A percentile compares a stretch with the other conserved stretches of the same genome.
Evolutionary conservation across 1,284 basidiomycete species (phyloP).

Genomic region (Kalmanozyma brasiliensis): DNA sequence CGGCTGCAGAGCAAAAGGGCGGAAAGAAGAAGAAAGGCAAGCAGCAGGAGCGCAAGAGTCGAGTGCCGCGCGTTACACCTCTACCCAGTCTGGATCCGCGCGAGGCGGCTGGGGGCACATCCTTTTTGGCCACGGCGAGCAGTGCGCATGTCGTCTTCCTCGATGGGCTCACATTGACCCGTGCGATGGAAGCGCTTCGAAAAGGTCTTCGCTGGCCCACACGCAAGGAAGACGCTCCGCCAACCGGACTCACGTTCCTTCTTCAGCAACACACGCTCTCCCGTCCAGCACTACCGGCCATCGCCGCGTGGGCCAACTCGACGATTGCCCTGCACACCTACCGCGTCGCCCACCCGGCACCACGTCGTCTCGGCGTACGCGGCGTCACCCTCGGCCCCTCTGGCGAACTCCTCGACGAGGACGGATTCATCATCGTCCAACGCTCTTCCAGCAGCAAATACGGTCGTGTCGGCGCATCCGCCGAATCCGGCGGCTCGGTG

Average conservation of each 20-base stretch:
- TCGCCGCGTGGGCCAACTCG: slow-evolving; percentile 53
- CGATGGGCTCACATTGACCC: slow-evolving; percentile 44
- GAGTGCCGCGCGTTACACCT: slow-evolving; percentile 33
- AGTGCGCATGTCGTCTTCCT: slow-evolving; percentile 63
- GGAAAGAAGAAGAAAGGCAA: slow-evolving; percentile 18
- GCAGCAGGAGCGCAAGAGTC: slow-evolving; percentile 10
- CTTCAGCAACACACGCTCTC: slow-evolving; percentile 36
- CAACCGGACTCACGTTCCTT: slow-evolving; percentile 49
- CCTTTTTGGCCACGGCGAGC: slow-evolving; percentile 44
- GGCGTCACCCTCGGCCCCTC: slow-evolving; percentile 59
- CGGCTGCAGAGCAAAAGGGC: background rate
- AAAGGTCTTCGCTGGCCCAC: slow-evolving; percentile 16
- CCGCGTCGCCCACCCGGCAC: slow-evolving; percentile 54
- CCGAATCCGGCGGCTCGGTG: slow-evolving; percentile 29
- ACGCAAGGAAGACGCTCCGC: slow-evolving; percentile 26
- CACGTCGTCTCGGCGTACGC: slow-evolving; percentile 54
- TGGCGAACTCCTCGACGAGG: slow-evolving; percentile 64
- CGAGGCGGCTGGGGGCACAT: slow-evolving; percentile 10
- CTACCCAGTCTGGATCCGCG: slow-evolving; percentile 46
- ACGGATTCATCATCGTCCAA: slow-evolving; percentile 67
- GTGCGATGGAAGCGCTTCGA: slow-evolving; percentile 42
- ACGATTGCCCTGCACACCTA: slow-evolving; percentile 53
- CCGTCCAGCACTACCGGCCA: slow-evolving; percentile 42
- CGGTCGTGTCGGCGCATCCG: slow-evolving; percentile 49
- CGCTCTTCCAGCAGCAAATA: slow-evolving; percentile 52